phyloP scores from a whole-genome alignment of 805 yeast genomes.

The Cyberlindnera petersonii region DNA sequence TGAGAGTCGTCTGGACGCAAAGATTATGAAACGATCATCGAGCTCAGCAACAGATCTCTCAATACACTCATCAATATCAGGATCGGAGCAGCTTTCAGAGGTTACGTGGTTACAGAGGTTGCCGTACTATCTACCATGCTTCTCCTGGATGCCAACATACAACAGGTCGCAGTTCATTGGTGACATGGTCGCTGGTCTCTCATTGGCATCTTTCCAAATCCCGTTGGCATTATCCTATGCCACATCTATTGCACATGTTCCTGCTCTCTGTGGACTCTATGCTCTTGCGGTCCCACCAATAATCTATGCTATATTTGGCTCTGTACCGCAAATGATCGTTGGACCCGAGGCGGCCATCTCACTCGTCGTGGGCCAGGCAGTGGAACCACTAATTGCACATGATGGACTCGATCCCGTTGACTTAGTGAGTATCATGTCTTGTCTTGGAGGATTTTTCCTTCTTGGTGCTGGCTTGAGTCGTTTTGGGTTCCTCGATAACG shows the following conservation, averaged over 20 bases:
- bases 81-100: slow-evolving; percentile 2
- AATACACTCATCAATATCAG: slow-evolving; percentile 11
- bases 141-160: slow-evolving; percentile 63
- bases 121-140: slow-evolving; percentile 65
- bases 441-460: slow-evolving; percentile 69
- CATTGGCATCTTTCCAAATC: slow-evolving; percentile 86
- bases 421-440: slow-evolving; percentile 63
- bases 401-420: slow-evolving; percentile 45
- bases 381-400: slow-evolving; percentile 50
- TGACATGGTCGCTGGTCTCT: slow-evolving; percentile 79
- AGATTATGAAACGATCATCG: slow-evolving; percentile 5
- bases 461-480: slow-evolving; percentile 75
- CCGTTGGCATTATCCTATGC: slow-evolving; percentile 77
- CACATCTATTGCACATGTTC: slow-evolving; percentile 77
- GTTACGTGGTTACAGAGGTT: slow-evolving; percentile 29
- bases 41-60: slow-evolving; percentile 8
- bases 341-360: slow-evolving; percentile 92
- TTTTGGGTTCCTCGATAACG: slow-evolving; percentile 80
- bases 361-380: slow-evolving; percentile 74
- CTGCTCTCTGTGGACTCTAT: slow-evolving; percentile 74
- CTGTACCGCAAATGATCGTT: slow-evolving; percentile 85
- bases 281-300: slow-evolving; percentile 76
- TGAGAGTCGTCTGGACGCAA: neutral
- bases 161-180: slow-evolving; percentile 36
- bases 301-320: slow-evolving; percentile 73